phyloP scores from a whole-genome alignment of 2,329 filamentous ascomycete genomes.

The Cladosporium oxysporum region DNA sequence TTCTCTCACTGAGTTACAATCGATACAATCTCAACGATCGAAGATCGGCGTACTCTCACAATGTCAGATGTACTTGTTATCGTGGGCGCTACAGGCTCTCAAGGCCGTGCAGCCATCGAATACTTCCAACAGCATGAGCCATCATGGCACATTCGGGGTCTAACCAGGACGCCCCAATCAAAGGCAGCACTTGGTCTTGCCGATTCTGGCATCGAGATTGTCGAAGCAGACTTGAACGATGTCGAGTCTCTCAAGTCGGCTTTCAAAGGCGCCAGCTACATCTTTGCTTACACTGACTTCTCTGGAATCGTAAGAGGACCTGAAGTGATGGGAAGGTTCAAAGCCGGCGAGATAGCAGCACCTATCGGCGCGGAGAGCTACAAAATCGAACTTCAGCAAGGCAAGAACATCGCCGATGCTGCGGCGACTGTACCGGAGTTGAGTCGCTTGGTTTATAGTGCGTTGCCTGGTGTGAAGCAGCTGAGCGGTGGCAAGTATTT shows the following conservation, averaged over 20 bases:
- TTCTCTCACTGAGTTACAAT: neutral
- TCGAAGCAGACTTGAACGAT: slow-evolving; percentile 40
- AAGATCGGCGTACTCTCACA: neutral
- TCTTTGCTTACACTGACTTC: slow-evolving; percentile 35
- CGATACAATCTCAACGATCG: neutral
- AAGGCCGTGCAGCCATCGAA: slow-evolving; percentile 20
- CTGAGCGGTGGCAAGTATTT: slow-evolving; percentile 45
- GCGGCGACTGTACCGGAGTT: slow-evolving; percentile 38
- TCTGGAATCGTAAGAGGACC: slow-evolving; percentile 22
- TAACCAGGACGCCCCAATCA: slow-evolving; percentile 49
- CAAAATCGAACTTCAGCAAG: slow-evolving; percentile 53
- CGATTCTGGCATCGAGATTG: slow-evolving; percentile 41
- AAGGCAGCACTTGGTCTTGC: slow-evolving; percentile 37
- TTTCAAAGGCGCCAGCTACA: slow-evolving; percentile 41
- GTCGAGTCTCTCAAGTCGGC: slow-evolving; percentile 35
- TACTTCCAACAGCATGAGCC: slow-evolving; percentile 22
- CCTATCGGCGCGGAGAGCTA: slow-evolving; percentile 45
- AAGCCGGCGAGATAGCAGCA: slow-evolving; percentile 7
- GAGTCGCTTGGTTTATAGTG: slow-evolving; percentile 43
- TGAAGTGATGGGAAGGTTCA: slow-evolving; percentile 15
- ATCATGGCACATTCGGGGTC: slow-evolving; percentile 33
- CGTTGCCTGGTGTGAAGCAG: slow-evolving; percentile 37
- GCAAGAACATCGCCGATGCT: slow-evolving; percentile 58
- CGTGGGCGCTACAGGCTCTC: slow-evolving; percentile 26
- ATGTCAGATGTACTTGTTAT: slow-evolving; percentile 26